Percentiles rank a stretch among this genome's conserved stretches.
Evolutionary conservation across 2,329 filamentous ascomycete species (phyloP).

Genomic region (Neofusicoccum sp.): DNA sequence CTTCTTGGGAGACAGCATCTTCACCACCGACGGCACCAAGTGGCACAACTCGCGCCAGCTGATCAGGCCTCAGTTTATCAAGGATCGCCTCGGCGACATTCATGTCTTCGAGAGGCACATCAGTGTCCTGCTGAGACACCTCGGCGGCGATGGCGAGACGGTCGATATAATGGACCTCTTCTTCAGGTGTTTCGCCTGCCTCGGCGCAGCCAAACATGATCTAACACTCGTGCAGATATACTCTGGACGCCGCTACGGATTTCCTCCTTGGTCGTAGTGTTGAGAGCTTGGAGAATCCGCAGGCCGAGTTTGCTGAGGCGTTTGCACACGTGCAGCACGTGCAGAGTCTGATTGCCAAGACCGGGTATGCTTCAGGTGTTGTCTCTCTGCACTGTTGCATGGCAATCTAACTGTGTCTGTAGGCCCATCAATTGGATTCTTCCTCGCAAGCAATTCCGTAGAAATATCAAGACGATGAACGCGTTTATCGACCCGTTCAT

Average conservation of each 20-base stretch:
- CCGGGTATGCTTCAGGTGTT: slow-evolving; percentile 48
- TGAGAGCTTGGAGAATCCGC: slow-evolving; percentile 56
- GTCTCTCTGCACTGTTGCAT: neutral
- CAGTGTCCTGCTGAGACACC: slow-evolving; percentile 66
- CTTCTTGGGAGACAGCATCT: slow-evolving; percentile 69
- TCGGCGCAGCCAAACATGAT: neutral
- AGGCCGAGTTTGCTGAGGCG: slow-evolving; percentile 71
- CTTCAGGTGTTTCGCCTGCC: slow-evolving; percentile 53
- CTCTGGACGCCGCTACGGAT: slow-evolving; percentile 81
- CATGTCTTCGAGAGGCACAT: slow-evolving; percentile 79
- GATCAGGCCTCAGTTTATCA: slow-evolving; percentile 82
- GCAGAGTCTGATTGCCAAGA: slow-evolving; percentile 65
- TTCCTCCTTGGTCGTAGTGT: slow-evolving; percentile 80
- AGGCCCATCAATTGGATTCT: slow-evolving; percentile 62
- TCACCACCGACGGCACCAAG: slow-evolving; percentile 70
- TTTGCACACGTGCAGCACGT: slow-evolving; percentile 77
- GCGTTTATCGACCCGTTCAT: slow-evolving; percentile 76
- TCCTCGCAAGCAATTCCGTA: slow-evolving; percentile 63
- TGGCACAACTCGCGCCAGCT: slow-evolving; percentile 83
- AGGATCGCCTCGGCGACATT: slow-evolving; percentile 78
- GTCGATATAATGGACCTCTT: slow-evolving; percentile 75
- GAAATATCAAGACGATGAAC: slow-evolving; percentile 67
- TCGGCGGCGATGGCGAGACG: slow-evolving; percentile 49
- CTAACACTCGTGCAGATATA: slow-evolving; percentile 47
- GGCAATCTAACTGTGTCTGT: neutral